Evolutionary conservation across 768 basidiomycete genomes (phyloP).

Genomic region (Leccinellum albellum): DNA sequence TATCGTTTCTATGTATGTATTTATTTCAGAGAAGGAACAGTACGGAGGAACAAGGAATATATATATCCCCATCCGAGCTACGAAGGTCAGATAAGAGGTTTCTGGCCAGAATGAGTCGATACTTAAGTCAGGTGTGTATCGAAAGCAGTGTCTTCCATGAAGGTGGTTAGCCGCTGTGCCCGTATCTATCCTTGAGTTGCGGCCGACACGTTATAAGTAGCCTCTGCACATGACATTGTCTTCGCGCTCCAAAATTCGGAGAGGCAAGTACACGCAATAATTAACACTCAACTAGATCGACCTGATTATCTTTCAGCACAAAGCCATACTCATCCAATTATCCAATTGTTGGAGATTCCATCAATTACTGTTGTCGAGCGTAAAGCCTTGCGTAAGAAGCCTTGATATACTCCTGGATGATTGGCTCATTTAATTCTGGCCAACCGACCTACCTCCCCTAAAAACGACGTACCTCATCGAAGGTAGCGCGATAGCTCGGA

Average conservation of each 20-base stretch:
- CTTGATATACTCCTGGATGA: slow-evolving; percentile 14
- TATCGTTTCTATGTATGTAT: too few species aligned
- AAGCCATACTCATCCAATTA: background rate
- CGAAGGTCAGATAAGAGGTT: too few species aligned
- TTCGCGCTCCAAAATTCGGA: background rate
- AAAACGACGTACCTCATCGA: slow-evolving; percentile 43
- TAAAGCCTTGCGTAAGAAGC: background rate
- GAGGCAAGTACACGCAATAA: background rate
- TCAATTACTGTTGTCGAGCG: slow-evolving; percentile 3
- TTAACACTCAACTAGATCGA: background rate
- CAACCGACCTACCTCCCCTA: too few species aligned
- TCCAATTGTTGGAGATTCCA: background rate
- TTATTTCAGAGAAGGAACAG: too few species aligned
- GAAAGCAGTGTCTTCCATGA: background rate
- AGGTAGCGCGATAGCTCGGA: slow-evolving; percentile 53
- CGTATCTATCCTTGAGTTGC: background rate
- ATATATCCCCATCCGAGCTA: too few species aligned
- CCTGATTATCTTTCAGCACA: background rate
- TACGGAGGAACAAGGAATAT: background rate
- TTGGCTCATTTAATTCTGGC: background rate
- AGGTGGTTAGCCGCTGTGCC: background rate
- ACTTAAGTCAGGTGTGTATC: background rate
- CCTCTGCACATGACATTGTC: background rate
- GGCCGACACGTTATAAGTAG: background rate
- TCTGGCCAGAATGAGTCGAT: background rate